phyloP scores from a whole-genome alignment of 495 filamentous ascomycete genomes.

The Elaphomyces granulatus region DNA sequence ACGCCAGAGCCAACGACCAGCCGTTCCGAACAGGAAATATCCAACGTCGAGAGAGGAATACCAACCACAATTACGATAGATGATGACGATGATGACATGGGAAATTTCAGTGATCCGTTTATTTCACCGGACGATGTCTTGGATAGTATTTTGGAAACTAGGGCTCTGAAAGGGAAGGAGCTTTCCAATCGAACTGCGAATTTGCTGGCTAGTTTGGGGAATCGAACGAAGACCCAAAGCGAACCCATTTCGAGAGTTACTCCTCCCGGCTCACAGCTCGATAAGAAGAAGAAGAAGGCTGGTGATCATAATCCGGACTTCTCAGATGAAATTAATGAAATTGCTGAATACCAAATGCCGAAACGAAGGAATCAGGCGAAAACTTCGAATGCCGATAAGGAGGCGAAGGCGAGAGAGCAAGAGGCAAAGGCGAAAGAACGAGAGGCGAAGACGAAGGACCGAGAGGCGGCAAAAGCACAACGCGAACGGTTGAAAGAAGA shows the following conservation, averaged over 20 bases:
- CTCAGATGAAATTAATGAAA: constrained; percentile 1
- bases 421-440: constrained; percentile 29
- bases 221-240: neutral
- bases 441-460: constrained; percentile 42
- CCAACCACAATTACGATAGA: constrained; percentile 20
- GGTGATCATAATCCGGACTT: constrained; percentile 1
- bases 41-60: too few relatives aligned
- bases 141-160: constrained; percentile 14
- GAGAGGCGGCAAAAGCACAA: constrained; percentile 28
- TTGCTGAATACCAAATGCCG: neutral
- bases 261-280: neutral
- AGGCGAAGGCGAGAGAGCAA: constrained; percentile 21
- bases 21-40: too few relatives aligned
- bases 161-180: constrained; percentile 2
- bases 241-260: neutral
- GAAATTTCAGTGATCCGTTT: constrained; percentile 28
- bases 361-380: too few relatives aligned
- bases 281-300: neutral
- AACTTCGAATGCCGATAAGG: constrained; percentile 12
- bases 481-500: constrained; percentile 32
- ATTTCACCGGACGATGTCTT: constrained; percentile 14
- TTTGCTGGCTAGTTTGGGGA: constrained; percentile 23
- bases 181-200: constrained; percentile 21
- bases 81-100: constrained; percentile 26
- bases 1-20: too few relatives aligned